Percentiles rank a stretch among this genome's conserved stretches.
phyloP scores from a whole-genome alignment of 2,329 filamentous ascomycete species.

The Helotiales sp. region DNA sequence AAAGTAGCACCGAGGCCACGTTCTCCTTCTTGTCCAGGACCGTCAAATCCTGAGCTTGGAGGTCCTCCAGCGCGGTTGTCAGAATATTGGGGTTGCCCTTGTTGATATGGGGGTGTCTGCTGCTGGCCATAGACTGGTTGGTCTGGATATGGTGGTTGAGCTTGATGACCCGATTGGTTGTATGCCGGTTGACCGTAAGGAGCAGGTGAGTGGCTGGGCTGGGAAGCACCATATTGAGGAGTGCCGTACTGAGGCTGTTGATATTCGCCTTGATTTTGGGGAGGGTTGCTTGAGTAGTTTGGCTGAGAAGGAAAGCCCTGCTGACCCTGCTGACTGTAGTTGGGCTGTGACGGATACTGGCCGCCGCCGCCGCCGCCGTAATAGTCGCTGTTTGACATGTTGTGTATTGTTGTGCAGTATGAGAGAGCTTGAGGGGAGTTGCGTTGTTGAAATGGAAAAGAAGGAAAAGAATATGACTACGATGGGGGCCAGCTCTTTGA shows the following conservation, averaged over 20 bases:
- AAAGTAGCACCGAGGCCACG: conserved; percentile 55
- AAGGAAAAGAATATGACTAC: neutral
- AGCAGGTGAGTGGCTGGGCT: conserved; percentile 7
- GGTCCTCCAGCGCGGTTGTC: conserved; percentile 18
- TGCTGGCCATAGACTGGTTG: conserved; percentile 1
- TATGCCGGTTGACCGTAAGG: conserved; percentile 17
- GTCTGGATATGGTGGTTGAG: conserved; percentile 11
- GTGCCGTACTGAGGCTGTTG: neutral
- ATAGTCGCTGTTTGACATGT: conserved; percentile 32
- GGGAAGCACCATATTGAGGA: conserved; percentile 14
- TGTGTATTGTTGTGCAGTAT: conserved; percentile 7
- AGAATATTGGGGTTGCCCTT: conserved; percentile 14
- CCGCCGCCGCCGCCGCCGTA: conserved; percentile 27
- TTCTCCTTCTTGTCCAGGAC: conserved; percentile 44
- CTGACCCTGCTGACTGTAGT: conserved; percentile 21
- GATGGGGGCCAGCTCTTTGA: neutral
- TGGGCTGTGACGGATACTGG: conserved; percentile 23
- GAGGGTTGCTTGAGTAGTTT: conserved; percentile 19
- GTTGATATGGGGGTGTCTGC: conserved; percentile 4
- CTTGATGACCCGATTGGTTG: conserved; percentile 24
- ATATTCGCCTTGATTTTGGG: conserved; percentile 19
- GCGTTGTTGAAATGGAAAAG: neutral
- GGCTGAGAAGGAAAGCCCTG: conserved; percentile 23
- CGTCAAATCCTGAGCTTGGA: conserved; percentile 18
- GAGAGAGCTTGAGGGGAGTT: neutral